phyloP scores from a whole-genome alignment of 2,329 filamentous ascomycete species.

The Calycina herbarum region DNA sequence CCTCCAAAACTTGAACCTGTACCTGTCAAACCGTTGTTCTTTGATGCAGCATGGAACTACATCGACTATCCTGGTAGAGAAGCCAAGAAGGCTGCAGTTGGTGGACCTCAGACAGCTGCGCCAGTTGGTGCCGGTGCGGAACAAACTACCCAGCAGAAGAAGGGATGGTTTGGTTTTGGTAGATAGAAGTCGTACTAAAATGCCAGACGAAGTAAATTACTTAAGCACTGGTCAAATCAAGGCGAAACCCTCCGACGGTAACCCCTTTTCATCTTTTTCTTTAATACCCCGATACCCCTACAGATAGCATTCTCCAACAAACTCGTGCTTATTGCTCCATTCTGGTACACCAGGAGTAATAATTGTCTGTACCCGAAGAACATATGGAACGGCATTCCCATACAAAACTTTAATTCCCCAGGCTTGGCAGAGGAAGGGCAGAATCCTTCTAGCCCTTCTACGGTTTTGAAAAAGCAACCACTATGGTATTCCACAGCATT shows the following conservation, averaged over 20 bases:
- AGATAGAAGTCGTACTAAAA: background rate
- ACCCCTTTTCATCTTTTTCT: background rate
- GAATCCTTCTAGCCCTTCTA: background rate
- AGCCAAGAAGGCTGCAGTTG: conserved; percentile 34
- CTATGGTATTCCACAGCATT: background rate
- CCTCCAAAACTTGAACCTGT: conserved; percentile 81
- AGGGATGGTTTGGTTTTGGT: conserved; percentile 70
- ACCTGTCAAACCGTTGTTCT: conserved; percentile 91
- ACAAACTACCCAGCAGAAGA: conserved; percentile 55
- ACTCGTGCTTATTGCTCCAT: background rate
- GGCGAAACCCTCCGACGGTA: background rate
- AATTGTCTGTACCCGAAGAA: background rate
- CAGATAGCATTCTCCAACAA: background rate
- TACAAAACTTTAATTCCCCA: background rate
- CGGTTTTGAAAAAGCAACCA: background rate
- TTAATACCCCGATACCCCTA: background rate
- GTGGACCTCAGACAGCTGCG: conserved; percentile 23
- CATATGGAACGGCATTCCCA: background rate
- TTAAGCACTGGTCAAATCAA: background rate
- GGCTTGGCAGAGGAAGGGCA: background rate
- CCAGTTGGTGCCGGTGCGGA: conserved; percentile 37
- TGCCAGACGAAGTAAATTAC: background rate
- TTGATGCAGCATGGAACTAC: conserved; percentile 97
- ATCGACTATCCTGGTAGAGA: conserved; percentile 79
- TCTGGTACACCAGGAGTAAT: background rate